Conservation (phyloP, 1,284 basidiomycete species). For the Pyrrhoderma noxium region DNA sequence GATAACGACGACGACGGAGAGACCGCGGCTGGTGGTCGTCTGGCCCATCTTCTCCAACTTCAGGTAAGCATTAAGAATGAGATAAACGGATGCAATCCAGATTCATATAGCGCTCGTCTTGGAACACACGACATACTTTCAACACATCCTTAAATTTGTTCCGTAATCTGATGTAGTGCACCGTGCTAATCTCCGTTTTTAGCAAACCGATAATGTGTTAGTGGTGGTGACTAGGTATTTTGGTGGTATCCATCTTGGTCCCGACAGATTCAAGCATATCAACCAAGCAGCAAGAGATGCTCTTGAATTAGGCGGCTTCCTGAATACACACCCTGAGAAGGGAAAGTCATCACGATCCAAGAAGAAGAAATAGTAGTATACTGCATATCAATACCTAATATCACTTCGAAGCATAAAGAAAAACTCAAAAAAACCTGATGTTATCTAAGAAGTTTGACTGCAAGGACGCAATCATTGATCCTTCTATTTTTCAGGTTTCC, state of each 20-base stretch:
- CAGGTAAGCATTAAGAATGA: constrained; percentile 42
- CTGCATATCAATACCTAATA: background rate
- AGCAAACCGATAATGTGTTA: constrained; percentile 77
- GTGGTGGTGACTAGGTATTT: constrained; percentile 81
- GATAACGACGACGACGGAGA: constrained; percentile 95
- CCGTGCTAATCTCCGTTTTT: background rate
- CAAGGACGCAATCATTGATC: no score
- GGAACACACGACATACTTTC: no score
- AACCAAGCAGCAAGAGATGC: constrained; percentile 86
- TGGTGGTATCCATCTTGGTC: constrained; percentile 75
- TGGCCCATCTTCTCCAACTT: constrained; percentile 85
- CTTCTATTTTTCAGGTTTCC: no score
- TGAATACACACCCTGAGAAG: constrained; percentile 37
- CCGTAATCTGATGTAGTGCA: background rate
- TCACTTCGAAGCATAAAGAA: background rate
- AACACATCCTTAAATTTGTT: no score
- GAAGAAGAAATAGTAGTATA: constrained; percentile 12
- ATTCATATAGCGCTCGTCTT: no score
- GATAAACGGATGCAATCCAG: no score
- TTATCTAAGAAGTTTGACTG: no score
- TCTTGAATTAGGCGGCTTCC: constrained; percentile 73
- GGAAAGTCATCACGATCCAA: constrained; percentile 6
- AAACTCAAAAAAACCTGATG: no score
- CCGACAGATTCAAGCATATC: constrained; percentile 90
- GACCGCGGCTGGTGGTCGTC: constrained; percentile 78